Evolutionary conservation across 129 eudicot species (phyloP).

Genomic region (Oenanthe sinensis): DNA sequence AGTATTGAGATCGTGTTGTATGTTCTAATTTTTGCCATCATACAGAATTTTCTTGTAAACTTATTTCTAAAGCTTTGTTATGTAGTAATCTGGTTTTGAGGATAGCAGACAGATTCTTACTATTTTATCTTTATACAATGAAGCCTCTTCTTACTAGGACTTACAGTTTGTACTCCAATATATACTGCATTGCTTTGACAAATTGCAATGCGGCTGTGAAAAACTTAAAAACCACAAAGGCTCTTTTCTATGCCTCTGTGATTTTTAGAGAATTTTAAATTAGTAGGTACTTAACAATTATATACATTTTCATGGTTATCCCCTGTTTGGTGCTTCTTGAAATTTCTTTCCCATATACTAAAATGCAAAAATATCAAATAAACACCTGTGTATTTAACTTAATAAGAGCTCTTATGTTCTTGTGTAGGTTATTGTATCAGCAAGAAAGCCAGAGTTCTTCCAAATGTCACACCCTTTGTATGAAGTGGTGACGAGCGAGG

Average conservation of each 20-base stretch:
- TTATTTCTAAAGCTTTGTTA: no score
- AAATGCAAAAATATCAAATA: neutral
- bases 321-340: neutral
- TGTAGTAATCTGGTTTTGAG: no score
- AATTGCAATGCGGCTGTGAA: neutral
- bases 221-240: neutral
- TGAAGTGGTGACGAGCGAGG: slow-evolving; percentile 93
- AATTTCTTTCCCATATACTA: neutral
- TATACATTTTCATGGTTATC: neutral
- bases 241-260: neutral
- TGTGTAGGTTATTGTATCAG: slow-evolving; percentile 82
- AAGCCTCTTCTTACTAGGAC: neutral
- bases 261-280: neutral
- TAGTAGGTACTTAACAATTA: neutral
- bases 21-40: neutral
- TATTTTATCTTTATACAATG: neutral
- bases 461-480: slow-evolving; percentile 95
- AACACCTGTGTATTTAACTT: neutral
- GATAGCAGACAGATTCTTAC: neutral
- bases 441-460: slow-evolving; percentile 95
- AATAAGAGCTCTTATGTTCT: slow-evolving; percentile 14
- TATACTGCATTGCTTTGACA: neutral
- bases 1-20: slow-evolving; percentile 17
- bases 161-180: neutral
- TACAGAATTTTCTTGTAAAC: slow-evolving; percentile 9